Evolutionary conservation across 2,329 filamentous ascomycete genomes (phyloP).

Genomic region (Talaromyces sp.): DNA sequence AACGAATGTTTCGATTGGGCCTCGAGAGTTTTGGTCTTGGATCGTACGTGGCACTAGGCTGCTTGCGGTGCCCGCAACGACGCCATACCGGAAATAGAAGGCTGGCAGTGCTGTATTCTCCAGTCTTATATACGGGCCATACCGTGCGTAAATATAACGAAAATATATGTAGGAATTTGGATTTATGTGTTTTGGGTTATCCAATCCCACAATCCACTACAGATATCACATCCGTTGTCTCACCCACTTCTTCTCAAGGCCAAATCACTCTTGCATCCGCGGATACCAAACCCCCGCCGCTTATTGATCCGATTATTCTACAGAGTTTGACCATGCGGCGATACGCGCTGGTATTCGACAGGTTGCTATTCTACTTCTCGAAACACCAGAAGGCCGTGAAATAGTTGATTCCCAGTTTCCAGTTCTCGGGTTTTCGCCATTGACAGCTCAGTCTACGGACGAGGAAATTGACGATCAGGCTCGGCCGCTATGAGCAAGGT

Average conservation of each 20-base stretch:
- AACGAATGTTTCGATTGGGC: no score
- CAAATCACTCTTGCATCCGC: conserved; percentile 14
- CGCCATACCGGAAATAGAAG: no score
- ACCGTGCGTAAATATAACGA: no score
- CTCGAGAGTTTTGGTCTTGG: no score
- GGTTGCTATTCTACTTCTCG: conserved; percentile 11
- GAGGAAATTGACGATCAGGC: conserved; percentile 18
- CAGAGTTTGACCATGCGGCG: conserved; percentile 18
- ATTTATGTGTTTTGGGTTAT: no score
- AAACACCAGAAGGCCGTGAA: conserved; percentile 11
- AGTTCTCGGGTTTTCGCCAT: conserved; percentile 8
- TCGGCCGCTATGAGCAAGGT: conserved; percentile 13
- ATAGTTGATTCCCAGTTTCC: conserved; percentile 17
- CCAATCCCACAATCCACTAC: background rate
- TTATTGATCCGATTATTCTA: conserved; percentile 25
- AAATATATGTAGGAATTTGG: no score
- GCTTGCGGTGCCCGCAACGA: no score
- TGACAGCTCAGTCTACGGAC: conserved; percentile 13
- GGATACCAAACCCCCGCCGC: conserved; percentile 13
- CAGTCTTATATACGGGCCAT: no score
- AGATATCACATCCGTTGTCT: conserved; percentile 17
- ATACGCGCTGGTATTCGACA: conserved; percentile 15
- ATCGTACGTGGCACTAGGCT: no score
- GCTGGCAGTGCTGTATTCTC: no score
- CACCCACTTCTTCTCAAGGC: conserved; percentile 20